phyloP scores from a whole-genome alignment of 805 yeast species.

The Suhomyces sp. region DNA sequence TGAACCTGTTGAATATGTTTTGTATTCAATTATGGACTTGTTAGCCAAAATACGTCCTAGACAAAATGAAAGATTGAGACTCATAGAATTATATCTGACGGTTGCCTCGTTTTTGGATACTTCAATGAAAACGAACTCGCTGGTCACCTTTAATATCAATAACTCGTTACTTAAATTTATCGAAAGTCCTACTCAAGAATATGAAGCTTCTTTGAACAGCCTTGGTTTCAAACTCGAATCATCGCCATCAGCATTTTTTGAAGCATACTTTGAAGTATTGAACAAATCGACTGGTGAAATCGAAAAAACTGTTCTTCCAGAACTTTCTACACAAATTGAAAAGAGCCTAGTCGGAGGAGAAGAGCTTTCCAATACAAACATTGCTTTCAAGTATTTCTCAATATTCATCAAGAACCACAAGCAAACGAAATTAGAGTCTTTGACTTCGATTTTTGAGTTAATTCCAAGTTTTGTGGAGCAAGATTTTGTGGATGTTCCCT shows the following conservation, averaged over 20 bases:
- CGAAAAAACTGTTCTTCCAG: not conserved
- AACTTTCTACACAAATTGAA: not conserved
- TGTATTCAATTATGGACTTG: slow-evolving; percentile 5
- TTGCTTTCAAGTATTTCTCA: slow-evolving; percentile 7
- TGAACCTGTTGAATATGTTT: slow-evolving; percentile 1
- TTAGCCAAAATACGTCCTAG: slow-evolving; percentile 5
- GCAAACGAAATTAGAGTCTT: too few species aligned
- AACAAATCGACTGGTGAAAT: not conserved
- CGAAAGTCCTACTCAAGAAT: not conserved
- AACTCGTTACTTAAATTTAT: not conserved
- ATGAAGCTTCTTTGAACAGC: not conserved
- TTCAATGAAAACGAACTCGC: not conserved
- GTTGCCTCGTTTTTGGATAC: slow-evolving; percentile 1
- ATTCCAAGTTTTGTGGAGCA: slow-evolving; percentile 26
- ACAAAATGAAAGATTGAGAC: not conserved
- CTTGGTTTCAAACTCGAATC: slow-evolving; percentile 11
- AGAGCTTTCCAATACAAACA: too few species aligned
- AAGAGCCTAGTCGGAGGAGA: not conserved
- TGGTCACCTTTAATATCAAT: not conserved
- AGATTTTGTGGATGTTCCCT: slow-evolving; percentile 26
- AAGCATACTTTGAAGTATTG: slow-evolving; percentile 9
- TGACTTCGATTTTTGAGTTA: too few species aligned
- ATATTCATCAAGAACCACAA: too few species aligned
- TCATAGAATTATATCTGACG: not conserved
- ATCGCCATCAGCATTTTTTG: slow-evolving; percentile 8